Evolutionary conservation across 2,329 filamentous ascomycete genomes (phyloP).

Genomic region (Monilinia fructigena): DNA sequence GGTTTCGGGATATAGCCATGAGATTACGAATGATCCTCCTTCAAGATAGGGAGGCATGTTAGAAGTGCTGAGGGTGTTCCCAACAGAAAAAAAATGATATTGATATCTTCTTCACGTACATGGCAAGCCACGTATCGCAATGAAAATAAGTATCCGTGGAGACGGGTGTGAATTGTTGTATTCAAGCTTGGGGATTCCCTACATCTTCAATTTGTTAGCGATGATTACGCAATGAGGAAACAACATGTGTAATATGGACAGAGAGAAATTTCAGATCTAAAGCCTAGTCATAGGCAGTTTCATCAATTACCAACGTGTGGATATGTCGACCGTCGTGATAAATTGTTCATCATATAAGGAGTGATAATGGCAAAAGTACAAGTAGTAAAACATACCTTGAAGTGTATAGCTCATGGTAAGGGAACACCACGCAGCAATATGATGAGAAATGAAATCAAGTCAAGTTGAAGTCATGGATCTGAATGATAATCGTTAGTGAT

Average conservation of each 20-base stretch:
- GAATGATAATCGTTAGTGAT: conserved; percentile 26
- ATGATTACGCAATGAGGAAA: neutral
- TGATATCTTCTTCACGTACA: conserved; percentile 22
- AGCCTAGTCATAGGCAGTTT: conserved; percentile 76
- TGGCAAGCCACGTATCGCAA: conserved; percentile 21
- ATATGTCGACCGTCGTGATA: conserved; percentile 91
- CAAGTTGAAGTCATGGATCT: conserved; percentile 6
- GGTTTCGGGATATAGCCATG: neutral
- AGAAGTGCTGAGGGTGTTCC: neutral
- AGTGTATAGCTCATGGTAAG: too few relatives aligned
- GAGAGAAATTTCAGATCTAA: conserved; percentile 40
- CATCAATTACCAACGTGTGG: conserved; percentile 68
- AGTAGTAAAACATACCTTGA: conserved; percentile 27
- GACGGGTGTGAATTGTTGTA: neutral
- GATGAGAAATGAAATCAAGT: neutral
- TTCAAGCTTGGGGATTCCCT: neutral
- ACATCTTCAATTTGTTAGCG: conserved; percentile 1
- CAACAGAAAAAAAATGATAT: neutral
- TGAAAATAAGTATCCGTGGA: conserved; percentile 13
- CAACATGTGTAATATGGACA: neutral
- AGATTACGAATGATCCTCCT: neutral
- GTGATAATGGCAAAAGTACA: conserved; percentile 22
- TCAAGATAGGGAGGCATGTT: neutral
- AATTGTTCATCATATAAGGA: conserved; percentile 66
- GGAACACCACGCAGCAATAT: neutral